phyloP scores from a whole-genome alignment of 768 basidiomycete genomes.

The Symmetrospora coprosmae region DNA sequence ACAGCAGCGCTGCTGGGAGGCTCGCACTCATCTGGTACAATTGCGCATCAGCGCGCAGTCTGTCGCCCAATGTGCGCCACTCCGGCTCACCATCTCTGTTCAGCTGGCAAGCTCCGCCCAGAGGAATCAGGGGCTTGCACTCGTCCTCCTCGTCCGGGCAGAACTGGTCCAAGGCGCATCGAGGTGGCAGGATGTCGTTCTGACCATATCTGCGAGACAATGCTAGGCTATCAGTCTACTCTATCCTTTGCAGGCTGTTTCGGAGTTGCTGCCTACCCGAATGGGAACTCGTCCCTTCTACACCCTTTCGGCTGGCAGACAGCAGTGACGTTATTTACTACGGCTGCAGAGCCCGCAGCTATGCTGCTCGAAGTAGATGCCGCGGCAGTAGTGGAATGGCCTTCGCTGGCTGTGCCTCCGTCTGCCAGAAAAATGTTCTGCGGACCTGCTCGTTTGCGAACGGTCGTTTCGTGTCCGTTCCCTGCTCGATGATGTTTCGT shows the following conservation, averaged over 20 bases:
- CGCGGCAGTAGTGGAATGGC: not conserved
- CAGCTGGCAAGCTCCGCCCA: constrained; percentile 62
- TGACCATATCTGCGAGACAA: constrained; percentile 21
- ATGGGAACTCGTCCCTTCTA: constrained; percentile 61
- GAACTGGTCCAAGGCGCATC: constrained; percentile 53
- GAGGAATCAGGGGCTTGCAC: constrained; percentile 50
- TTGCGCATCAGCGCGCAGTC: constrained; percentile 4
- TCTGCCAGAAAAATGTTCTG: constrained; percentile 8
- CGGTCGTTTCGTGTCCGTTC: no score
- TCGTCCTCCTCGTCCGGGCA: constrained; percentile 69
- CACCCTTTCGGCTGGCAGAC: constrained; percentile 55
- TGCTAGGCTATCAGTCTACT: not conserved
- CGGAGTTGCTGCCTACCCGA: constrained; percentile 44
- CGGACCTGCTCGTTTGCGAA: constrained; percentile 20
- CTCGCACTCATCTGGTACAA: constrained; percentile 57
- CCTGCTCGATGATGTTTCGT: no score
- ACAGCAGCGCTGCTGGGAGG: constrained; percentile 51
- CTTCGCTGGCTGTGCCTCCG: no score
- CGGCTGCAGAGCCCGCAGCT: not conserved
- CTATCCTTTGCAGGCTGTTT: constrained; percentile 33
- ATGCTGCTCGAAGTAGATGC: not conserved
- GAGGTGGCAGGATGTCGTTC: constrained; percentile 43
- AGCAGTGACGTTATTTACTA: constrained; percentile 33
- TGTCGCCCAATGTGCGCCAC: not conserved
- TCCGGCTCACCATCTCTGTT: constrained; percentile 61